These are phyloP conservation scores for Fusarium sororula DNA, from an alignment of 2,329 filamentous ascomycete species.

Conservation along the genomic window DNA sequence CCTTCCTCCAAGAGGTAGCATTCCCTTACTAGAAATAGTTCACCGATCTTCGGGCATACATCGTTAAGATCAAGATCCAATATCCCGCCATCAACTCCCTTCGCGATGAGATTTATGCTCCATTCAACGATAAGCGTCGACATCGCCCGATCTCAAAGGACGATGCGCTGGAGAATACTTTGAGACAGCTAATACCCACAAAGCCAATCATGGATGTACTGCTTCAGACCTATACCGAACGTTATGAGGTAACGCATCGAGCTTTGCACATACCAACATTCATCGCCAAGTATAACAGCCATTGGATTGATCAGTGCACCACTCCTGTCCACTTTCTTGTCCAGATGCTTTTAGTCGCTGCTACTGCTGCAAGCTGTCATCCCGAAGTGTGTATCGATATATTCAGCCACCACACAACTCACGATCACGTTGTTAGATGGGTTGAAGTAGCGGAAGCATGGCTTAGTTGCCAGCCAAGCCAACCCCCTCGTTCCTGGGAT, in stretches of 20 bases:
- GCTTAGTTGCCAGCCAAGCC: not conserved
- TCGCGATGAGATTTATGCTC: not conserved
- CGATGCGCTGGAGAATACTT: not conserved
- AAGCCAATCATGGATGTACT: not conserved
- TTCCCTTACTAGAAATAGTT: not conserved
- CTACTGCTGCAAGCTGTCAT: not conserved
- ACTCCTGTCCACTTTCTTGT: not conserved
- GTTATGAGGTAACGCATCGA: not conserved
- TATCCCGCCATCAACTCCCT: not conserved
- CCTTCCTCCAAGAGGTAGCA: accelerated
- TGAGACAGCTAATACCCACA: not conserved
- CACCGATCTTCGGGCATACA: not conserved
- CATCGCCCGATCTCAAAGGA: not conserved
- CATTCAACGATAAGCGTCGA: not conserved
- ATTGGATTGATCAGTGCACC: not conserved
- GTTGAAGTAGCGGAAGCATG: not conserved
- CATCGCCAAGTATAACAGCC: accelerated
- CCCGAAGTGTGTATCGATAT: not conserved
- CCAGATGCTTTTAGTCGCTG: not conserved
- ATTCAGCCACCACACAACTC: not conserved
- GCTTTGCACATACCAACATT: not conserved
- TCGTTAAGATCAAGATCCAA: not conserved
- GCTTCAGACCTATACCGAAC: not conserved
- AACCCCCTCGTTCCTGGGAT: not conserved
- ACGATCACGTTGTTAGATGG: not conserved